Base-by-base conservation (phyloP, 2,329 filamentous ascomycete genomes). In the Ceratocystis lukuohia region DNA sequence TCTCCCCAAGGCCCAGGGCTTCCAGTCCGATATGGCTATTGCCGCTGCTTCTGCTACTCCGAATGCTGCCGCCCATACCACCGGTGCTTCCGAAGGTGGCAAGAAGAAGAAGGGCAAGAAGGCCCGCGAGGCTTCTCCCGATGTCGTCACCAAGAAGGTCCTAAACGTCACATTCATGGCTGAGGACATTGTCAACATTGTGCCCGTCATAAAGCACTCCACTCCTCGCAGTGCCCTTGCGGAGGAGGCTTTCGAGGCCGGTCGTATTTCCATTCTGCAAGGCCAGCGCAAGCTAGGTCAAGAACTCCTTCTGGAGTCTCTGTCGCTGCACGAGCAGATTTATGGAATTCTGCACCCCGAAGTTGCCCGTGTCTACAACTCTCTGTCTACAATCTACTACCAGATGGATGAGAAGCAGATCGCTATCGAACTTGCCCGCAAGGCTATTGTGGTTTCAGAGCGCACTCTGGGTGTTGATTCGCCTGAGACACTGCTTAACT, bases 341-440 rank as follows among this genome's bases (percentile, higher is more conserved):
- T 99, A 99, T 73, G 94, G 94, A 68, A 95, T 97, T 67, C 82
- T 99, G 30, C 94, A 99, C 74, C 92, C 94, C 1, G 94, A 99
- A 77, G 93, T 97, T 68, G 94, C 93, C 61, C 87, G 92, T 70
- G 88, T 96, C 33, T 99, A 99, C 80, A 93, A 96, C 76, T 91
- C 89, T 64, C 78, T 99, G 59, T 96, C 94, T 2, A 96, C 96
- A 81, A 82, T 97, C 66, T 96, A 96, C 79, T 97, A 95, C 77
- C 89, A 95, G 75, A 84, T 96, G n/a, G 94, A 97, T 65, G 94
- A 99, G 79, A 97, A 97, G 80, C 89, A 92, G 46, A 90, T 91
- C 8, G 94, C 94, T 28, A 88, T 97, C 28, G 94, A 99, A 76
- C 84, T 99, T 69, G 92, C 94, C 20, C 89, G 91, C 74, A 99